Evolutionary conservation across 495 filamentous ascomycete species (phyloP), one percentile per base, ranked within the genome.

Genomic region (Diplogelasinospora grovesii): DNA sequence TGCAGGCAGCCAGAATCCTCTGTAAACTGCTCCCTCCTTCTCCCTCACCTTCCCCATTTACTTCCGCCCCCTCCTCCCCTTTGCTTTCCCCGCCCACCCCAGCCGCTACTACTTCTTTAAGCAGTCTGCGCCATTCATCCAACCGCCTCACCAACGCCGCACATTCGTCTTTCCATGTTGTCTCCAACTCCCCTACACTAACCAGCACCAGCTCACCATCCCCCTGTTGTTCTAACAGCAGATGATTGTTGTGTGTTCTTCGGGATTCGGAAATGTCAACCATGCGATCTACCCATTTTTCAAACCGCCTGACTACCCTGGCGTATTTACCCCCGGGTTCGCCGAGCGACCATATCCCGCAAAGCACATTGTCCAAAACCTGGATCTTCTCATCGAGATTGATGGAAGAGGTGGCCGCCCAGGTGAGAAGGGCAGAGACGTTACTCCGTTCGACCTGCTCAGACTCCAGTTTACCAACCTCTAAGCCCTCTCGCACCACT

Each of bases 381-480:
- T 68, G 73, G 9, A 79, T 54, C 43, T 67, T 69, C 45, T 68
- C 67, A 10, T 73, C 72, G 7, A 78, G 40, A 42, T 63, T 47
- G 22, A 53, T 2, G 38, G 56, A 19, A 32, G 41, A 8, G 30
- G 13, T 5, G 14, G 19, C 21, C 24, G 39, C 32, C 41, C 38
- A 73, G 5, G 48, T 53, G 11, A 48, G 43, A 19, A 74, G 49
- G 8, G 63, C 69, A n/a, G 39, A 39, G 4, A 56, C 52, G 31
- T 69, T 70, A 14, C 42, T 48, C 33, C 50, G 54, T 31, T 68
- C 71, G 19, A 52, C 52, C 4, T 46, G 53, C 4, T 45, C 48
- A 11, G 46, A 36, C 46, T 71, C 70, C 10, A 50, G 16, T 3
- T 25, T 37, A 16, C 40, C 34, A 0, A 70, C 59, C 5, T 50